phyloP scores from a whole-genome alignment of 345 rosid species.

The Gossypium thurberi region DNA sequence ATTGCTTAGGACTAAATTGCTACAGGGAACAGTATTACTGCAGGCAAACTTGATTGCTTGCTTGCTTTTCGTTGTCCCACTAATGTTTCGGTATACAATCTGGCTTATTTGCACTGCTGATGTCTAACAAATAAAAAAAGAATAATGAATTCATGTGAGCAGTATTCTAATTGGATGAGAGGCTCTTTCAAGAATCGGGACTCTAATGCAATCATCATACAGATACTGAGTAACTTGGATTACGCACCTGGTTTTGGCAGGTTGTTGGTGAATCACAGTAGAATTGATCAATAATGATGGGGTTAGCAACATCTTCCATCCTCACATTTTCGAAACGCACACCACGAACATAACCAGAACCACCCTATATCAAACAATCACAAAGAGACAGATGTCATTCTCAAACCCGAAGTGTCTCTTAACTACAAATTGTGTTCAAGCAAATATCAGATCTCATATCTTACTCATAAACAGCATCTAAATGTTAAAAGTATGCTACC shows the following conservation, averaged over 20 bases:
- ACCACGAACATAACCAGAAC: constrained; percentile 81
- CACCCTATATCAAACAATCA: constrained; percentile 49
- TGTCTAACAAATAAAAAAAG: constrained; percentile 42
- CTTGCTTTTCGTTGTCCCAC: constrained; percentile 64
- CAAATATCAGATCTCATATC: not conserved
- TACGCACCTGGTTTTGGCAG: constrained; percentile 75
- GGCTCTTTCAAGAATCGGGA: not conserved
- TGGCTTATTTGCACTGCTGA: constrained; percentile 73
- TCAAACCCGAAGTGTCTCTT: not conserved
- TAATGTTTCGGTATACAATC: constrained; percentile 83
- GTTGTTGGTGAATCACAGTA: constrained; percentile 83
- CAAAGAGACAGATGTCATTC: not conserved
- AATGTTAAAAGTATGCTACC: not conserved
- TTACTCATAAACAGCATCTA: not conserved
- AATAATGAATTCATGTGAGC: not conserved
- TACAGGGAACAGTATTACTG: constrained; percentile 88
- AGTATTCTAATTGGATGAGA: constrained; percentile 11
- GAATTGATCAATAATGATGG: constrained; percentile 91
- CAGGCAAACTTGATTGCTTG: constrained; percentile 87
- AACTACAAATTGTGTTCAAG: not conserved
- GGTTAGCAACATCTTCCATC: constrained; percentile 80
- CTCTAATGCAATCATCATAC: not conserved
- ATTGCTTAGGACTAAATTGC: constrained; percentile 66
- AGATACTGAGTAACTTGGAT: not conserved
- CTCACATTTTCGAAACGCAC: constrained; percentile 71